Conservation (phyloP, 2,329 filamentous ascomycete genomes). For the Thielaviopsis musarum region DNA sequence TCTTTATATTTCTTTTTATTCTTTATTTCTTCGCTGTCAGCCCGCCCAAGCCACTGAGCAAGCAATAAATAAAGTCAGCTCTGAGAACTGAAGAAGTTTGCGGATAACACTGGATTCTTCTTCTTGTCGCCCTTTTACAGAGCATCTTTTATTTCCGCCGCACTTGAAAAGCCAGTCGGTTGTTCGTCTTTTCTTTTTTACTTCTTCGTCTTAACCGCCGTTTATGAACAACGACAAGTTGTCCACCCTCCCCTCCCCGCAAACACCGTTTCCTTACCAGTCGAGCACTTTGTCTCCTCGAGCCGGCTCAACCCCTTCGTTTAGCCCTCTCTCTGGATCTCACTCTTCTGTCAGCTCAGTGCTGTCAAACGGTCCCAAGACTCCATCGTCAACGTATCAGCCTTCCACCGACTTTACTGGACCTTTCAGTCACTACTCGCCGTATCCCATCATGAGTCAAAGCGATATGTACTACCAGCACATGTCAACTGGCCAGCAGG, state of each 20-base stretch:
- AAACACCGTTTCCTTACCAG: slow-evolving; percentile 51
- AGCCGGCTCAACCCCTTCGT: slow-evolving; percentile 50
- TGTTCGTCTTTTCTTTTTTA: background rate
- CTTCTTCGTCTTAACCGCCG: slow-evolving; percentile 24
- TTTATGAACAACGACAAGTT: slow-evolving; percentile 54
- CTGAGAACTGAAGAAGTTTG: background rate
- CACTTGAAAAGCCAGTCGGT: background rate
- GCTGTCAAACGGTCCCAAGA: slow-evolving; percentile 52
- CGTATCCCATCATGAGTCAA: slow-evolving; percentile 59
- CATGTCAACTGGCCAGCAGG: slow-evolving; percentile 61
- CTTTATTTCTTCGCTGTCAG: background rate
- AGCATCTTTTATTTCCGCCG: background rate
- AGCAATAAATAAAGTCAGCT: background rate
- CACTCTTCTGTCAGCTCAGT: slow-evolving; percentile 38
- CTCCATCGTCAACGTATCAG: slow-evolving; percentile 54
- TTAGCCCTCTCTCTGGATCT: slow-evolving; percentile 33
- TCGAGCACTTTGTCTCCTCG: slow-evolving; percentile 60
- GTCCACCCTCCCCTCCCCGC: slow-evolving; percentile 53
- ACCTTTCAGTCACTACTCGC: slow-evolving; percentile 25
- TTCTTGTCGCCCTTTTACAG: background rate
- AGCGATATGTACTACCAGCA: slow-evolving; percentile 79
- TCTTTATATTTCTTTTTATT: background rate
- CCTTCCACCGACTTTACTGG: slow-evolving; percentile 28
- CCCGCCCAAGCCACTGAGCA: background rate
- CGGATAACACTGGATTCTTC: slow-evolving; percentile 3